phyloP scores from a whole-genome alignment of 1,139 yeast genomes.

The Debaryomyces singareniensis region DNA sequence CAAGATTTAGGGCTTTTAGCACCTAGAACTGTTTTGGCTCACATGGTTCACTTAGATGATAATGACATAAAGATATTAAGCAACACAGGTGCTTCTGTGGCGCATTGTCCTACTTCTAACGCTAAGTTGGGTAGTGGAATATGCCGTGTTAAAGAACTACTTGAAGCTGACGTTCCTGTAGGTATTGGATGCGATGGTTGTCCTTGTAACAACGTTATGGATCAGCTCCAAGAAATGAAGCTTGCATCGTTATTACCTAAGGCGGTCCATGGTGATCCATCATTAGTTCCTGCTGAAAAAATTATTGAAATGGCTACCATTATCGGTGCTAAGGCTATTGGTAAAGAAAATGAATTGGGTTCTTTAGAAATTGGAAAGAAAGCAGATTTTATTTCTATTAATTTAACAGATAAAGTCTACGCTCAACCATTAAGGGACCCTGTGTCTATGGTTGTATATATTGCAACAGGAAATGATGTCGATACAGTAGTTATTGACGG shows the following conservation, averaged over 20 bases:
- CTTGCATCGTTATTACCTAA: conserved; percentile 18
- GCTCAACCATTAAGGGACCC: conserved; percentile 12
- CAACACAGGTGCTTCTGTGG: conserved; percentile 15
- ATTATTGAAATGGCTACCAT: conserved; percentile 13
- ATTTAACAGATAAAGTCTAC: conserved; percentile 11
- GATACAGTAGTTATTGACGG: conserved; percentile 14
- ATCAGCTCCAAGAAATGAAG: conserved; percentile 16
- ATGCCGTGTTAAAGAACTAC: conserved; percentile 15
- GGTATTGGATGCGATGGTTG: conserved; percentile 19
- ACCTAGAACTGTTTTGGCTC: conserved; percentile 15
- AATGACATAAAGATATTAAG: conserved; percentile 14
- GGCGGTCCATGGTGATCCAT: conserved; percentile 13
- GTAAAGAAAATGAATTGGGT: conserved; percentile 13
- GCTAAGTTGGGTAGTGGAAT: conserved; percentile 19
- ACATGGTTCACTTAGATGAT: conserved; percentile 16
- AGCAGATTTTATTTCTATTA: conserved; percentile 14
- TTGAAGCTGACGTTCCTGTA: conserved; percentile 14
- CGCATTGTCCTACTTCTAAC: conserved; percentile 22
- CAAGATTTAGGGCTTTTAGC: conserved; percentile 13
- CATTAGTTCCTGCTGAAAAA: conserved; percentile 16
- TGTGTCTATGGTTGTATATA: conserved; percentile 14
- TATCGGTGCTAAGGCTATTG: conserved; percentile 14
- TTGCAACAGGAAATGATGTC: conserved; percentile 15
- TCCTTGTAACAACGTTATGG: conserved; percentile 17
- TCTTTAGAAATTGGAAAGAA: conserved; percentile 17